Percentiles rank a stretch among this genome's conserved stretches.
Evolutionary conservation across 306 rosid genomes (phyloP).

Genomic region (Delonix regia): DNA sequence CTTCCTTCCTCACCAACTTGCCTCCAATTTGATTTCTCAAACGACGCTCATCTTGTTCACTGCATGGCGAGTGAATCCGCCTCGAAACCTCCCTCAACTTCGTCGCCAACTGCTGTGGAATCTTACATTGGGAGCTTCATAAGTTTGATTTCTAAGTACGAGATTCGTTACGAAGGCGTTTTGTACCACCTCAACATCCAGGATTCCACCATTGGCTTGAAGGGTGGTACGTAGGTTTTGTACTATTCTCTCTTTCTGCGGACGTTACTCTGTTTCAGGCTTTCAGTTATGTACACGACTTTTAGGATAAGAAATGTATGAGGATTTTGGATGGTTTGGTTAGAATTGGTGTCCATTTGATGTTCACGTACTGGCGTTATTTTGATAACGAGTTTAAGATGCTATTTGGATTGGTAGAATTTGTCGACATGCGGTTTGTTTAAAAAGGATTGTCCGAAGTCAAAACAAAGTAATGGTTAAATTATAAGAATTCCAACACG

Average conservation of each 20-base stretch:
- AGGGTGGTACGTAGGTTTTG: constrained; percentile 47
- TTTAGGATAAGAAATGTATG: background rate
- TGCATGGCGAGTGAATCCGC: constrained; percentile 53
- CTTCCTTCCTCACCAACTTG: background rate
- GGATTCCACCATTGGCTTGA: constrained; percentile 68
- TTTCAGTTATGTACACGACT: background rate
- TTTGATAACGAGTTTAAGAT: background rate
- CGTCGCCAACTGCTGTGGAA: constrained; percentile 38
- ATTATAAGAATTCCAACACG: background rate
- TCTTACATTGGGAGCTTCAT: constrained; percentile 66
- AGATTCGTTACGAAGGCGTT: constrained; percentile 80
- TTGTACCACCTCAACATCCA: constrained; percentile 51
- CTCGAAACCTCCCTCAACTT: constrained; percentile 12
- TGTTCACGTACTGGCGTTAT: background rate
- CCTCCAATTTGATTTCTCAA: background rate
- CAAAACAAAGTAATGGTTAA: background rate
- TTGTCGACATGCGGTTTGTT: background rate
- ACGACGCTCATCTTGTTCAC: background rate
- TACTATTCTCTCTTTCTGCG: background rate
- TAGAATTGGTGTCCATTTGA: background rate
- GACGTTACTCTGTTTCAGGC: background rate
- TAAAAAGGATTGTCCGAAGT: constrained; percentile 2
- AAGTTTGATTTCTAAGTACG: constrained; percentile 68
- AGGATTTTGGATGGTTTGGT: constrained; percentile 14
- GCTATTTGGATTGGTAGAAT: constrained; percentile 3